phyloP scores from a whole-genome alignment of 1,284 basidiomycete species.

The Rhodotorula sp. region DNA sequence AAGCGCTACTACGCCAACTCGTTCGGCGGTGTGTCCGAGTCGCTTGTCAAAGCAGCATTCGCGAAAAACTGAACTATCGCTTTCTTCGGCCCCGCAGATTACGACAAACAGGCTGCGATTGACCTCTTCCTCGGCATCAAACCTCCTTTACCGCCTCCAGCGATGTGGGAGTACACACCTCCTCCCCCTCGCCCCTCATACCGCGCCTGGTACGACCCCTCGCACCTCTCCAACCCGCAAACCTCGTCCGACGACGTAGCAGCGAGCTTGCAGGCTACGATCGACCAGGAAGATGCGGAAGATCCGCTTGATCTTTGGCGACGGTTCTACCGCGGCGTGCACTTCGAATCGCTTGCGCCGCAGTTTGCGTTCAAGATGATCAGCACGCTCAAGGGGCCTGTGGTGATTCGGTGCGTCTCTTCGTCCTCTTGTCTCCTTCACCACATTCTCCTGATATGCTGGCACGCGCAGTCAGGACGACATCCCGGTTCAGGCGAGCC shows the following conservation, averaged over 20 bases:
- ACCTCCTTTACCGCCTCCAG: constrained; percentile 23
- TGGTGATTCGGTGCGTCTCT: background rate
- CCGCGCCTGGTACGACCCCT: constrained; percentile 74
- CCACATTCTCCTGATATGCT: too few relatives aligned
- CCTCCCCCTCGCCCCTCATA: constrained; percentile 58
- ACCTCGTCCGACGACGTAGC: constrained; percentile 59
- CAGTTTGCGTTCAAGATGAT: constrained; percentile 86
- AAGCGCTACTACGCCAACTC: constrained; percentile 95
- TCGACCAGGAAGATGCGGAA: constrained; percentile 54
- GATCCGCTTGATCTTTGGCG: constrained; percentile 14
- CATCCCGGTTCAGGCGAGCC: constrained; percentile 38
- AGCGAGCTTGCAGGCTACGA: constrained; percentile 55
- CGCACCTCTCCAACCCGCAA: constrained; percentile 62
- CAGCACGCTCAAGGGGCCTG: constrained; percentile 67
- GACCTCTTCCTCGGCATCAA: constrained; percentile 89
- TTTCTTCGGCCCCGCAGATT: constrained; percentile 58
- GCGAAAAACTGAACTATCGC: background rate
- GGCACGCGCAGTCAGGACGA: background rate
- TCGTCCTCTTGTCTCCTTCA: background rate
- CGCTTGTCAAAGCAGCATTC: background rate
- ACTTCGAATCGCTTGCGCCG: constrained; percentile 76
- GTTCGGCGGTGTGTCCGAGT: constrained; percentile 62
- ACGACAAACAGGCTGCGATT: constrained; percentile 96
- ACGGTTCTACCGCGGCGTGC: constrained; percentile 67
- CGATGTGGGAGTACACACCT: constrained; percentile 24